phyloP scores from a whole-genome alignment of 257 asterid species.

The Mentha longifolia region DNA sequence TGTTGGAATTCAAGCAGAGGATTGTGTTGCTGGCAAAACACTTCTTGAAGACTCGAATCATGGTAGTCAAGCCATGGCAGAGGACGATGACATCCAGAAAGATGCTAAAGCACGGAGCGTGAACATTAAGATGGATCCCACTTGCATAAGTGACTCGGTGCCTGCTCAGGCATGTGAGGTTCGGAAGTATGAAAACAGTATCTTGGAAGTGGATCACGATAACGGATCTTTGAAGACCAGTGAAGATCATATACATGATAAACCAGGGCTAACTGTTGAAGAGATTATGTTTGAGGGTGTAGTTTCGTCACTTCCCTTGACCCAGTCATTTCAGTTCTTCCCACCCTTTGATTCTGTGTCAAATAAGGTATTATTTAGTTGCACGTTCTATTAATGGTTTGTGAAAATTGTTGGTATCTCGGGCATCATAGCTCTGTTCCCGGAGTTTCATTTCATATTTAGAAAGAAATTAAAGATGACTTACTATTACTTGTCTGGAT shows the following conservation, averaged over 20 bases:
- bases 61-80: conserved; percentile 40
- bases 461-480: neutral
- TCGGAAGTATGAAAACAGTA: conserved; percentile 41
- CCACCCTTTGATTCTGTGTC: conserved; percentile 57
- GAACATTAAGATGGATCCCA: conserved; percentile 39
- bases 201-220: conserved; percentile 43
- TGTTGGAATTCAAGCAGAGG: conserved; percentile 43
- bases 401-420: conserved; percentile 9
- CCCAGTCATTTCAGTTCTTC: conserved; percentile 56
- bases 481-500: neutral
- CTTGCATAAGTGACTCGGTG: conserved; percentile 43
- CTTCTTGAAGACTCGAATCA: conserved; percentile 39
- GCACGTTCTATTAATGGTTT: neutral
- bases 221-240: conserved; percentile 37
- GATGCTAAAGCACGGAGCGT: conserved; percentile 39
- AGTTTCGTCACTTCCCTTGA: conserved; percentile 58
- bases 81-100: conserved; percentile 36
- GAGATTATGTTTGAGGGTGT: conserved; percentile 52
- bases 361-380: conserved; percentile 49
- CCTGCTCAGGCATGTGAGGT: conserved; percentile 42
- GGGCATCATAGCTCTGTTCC: conserved; percentile 16
- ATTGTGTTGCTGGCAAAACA: conserved; percentile 38
- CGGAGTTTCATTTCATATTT: neutral
- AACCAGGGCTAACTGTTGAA: conserved; percentile 50
- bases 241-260: conserved; percentile 46